phyloP scores from a whole-genome alignment of 202 grass and related monocot genomes.

The Miscanthus sacchariflorus region DNA sequence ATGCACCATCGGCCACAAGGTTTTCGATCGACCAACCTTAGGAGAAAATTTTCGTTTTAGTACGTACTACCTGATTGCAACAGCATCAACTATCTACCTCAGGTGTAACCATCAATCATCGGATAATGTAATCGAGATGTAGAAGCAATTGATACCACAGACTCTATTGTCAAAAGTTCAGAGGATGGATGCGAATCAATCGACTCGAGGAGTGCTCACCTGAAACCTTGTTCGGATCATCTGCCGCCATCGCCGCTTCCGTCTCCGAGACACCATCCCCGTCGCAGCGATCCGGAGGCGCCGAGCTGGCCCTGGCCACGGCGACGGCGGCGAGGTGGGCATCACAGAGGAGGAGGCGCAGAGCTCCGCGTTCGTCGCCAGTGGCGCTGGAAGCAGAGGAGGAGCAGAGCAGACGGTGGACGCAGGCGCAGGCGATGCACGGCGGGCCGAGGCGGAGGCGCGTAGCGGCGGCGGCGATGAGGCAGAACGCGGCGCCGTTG shows the following conservation, averaged over 20 bases:
- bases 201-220: background rate
- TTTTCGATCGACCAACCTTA: background rate
- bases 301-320: background rate
- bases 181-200: background rate
- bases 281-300: background rate
- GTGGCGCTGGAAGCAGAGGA: background rate
- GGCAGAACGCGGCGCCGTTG: conserved; percentile 62
- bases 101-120: background rate
- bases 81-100: background rate
- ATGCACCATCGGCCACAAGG: background rate
- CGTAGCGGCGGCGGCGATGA: conserved; percentile 47
- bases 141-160: background rate
- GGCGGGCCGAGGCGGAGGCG: conserved; percentile 47
- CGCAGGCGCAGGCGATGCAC: conserved; percentile 51
- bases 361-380: background rate
- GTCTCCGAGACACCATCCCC: too few species aligned
- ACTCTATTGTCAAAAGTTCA: background rate
- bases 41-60: background rate
- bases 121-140: too few species aligned
- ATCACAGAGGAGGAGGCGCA: conserved; percentile 46
- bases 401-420: conserved; percentile 51
- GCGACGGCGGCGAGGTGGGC: conserved; percentile 44
- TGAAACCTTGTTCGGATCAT: background rate
- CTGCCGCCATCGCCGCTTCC: background rate
- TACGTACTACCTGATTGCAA: background rate